Conservation (phyloP, 2,329 filamentous ascomycete species). For the Sclerotinia nivalis region DNA sequence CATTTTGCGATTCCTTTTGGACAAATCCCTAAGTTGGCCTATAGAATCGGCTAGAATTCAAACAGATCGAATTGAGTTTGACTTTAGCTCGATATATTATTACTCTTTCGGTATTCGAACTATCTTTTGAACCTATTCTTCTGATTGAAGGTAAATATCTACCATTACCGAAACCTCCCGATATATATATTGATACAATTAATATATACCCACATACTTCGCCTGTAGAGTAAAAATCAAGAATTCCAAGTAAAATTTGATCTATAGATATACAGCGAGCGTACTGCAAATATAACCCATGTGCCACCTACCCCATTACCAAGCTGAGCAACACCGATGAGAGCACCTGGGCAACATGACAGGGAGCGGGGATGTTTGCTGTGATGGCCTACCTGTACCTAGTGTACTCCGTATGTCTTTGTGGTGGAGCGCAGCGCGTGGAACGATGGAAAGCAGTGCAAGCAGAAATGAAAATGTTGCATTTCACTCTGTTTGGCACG, state of each 20-base stretch:
- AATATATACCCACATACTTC: neutral
- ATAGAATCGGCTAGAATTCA: conserved; percentile 1
- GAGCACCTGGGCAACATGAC: conserved; percentile 2
- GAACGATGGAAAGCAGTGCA: conserved; percentile 24
- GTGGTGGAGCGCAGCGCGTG: conserved; percentile 25
- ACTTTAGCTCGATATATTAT: neutral
- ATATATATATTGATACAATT: neutral
- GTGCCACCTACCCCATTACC: neutral
- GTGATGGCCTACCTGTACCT: neutral
- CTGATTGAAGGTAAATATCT: no score
- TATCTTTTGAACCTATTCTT: neutral
- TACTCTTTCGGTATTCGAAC: neutral
- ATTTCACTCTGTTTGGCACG: neutral
- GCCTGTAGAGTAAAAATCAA: neutral
- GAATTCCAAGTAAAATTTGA: neutral
- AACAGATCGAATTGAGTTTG: neutral
- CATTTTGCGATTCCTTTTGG: neutral
- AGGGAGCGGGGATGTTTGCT: conserved; percentile 9
- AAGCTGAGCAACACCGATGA: neutral
- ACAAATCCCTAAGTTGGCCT: conserved; percentile 6
- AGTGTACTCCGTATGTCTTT: neutral
- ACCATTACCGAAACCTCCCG: neutral
- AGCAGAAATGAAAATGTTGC: conserved; percentile 13
- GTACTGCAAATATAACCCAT: conserved; percentile 6
- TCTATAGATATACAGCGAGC: neutral